A percentile compares a stretch with the other conserved stretches of the same genome.
Conservation (phyloP, 2,329 filamentous ascomycete species). For the Penicillium sp. region DNA sequence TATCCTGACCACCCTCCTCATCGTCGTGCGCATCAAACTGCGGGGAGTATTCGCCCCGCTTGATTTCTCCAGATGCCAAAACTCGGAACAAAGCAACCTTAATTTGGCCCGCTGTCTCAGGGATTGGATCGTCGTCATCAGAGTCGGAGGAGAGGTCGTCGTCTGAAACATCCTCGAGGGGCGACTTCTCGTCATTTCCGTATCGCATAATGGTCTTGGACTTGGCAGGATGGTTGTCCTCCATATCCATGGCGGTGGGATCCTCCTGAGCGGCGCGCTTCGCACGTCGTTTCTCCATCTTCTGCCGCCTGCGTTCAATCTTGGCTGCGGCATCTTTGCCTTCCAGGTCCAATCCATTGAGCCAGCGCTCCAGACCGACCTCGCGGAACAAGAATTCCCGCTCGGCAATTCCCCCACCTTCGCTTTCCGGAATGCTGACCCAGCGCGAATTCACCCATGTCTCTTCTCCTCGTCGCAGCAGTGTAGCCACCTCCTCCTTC, state of each 20-base stretch:
- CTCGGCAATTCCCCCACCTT: conserved; percentile 92
- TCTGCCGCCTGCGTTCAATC: conserved; percentile 60
- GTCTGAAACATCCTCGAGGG: conserved; percentile 69
- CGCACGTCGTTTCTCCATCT: conserved; percentile 79
- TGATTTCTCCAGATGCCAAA: conserved; percentile 92
- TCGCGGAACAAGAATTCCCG: conserved; percentile 96
- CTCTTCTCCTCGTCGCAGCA: conserved; percentile 88
- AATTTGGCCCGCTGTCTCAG: conserved; percentile 94
- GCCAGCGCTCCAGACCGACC: conserved; percentile 91
- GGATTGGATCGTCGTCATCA: conserved; percentile 73
- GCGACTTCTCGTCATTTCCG: conserved; percentile 70
- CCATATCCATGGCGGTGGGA: conserved; percentile 45
- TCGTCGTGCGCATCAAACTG: conserved; percentile 97
- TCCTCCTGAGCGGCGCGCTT: conserved; percentile 64
- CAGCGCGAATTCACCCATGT: conserved; percentile 99
- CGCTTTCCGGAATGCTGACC: conserved; percentile 88
- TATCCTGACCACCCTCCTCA: conserved; percentile 66
- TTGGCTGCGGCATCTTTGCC: conserved; percentile 87
- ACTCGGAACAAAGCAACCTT: conserved; percentile 97
- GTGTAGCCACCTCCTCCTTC: conserved; percentile 95
- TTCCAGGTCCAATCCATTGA: conserved; percentile 93
- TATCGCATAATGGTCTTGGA: conserved; percentile 69
- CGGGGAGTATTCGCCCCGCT: conserved; percentile 95
- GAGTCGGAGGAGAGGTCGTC: conserved; percentile 70
- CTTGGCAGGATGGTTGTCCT: conserved; percentile 29